These are phyloP conservation scores for Fusarium coicis DNA, from an alignment of 2,329 filamentous ascomycete genomes.

Conservation along the genomic window DNA sequence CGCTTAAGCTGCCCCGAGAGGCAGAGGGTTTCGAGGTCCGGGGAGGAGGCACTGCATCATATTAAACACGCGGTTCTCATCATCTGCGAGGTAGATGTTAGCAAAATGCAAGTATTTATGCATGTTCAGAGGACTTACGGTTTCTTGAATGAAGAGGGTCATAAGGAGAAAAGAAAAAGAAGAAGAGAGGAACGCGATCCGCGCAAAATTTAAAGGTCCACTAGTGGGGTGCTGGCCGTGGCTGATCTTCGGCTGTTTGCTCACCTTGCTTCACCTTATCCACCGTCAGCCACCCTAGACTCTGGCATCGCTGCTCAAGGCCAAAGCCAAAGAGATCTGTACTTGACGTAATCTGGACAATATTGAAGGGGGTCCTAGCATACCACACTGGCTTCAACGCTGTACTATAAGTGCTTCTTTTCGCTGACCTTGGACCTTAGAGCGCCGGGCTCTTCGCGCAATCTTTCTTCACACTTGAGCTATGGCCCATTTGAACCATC, in stretches of 20 bases:
- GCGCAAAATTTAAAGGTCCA: conserved; percentile 51
- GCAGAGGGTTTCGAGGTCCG: conserved; percentile 83
- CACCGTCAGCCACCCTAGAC: background rate
- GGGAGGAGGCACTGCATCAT: conserved; percentile 79
- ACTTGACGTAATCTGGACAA: too few relatives aligned
- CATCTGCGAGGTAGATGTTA: conserved; percentile 72
- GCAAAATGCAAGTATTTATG: conserved; percentile 4
- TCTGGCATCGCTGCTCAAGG: background rate
- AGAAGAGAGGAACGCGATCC: conserved; percentile 45
- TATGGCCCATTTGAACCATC: too few relatives aligned
- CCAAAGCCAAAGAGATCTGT: background rate
- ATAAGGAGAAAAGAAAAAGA: conserved; percentile 68
- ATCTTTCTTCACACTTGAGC: too few relatives aligned
- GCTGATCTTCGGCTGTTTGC: conserved; percentile 44
- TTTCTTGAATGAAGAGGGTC: conserved; percentile 99
- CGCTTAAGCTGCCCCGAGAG: conserved; percentile 82
- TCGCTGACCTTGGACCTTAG: too few relatives aligned
- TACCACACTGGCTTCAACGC: too few relatives aligned
- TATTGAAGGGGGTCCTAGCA: too few relatives aligned
- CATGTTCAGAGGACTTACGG: conserved; percentile 70
- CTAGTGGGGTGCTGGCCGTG: conserved; percentile 39
- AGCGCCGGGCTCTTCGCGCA: too few relatives aligned
- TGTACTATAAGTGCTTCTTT: too few relatives aligned
- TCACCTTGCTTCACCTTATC: background rate
- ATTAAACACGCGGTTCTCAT: conserved; percentile 99